A percentile compares a stretch with the other conserved stretches of the same genome.
phyloP scores from a whole-genome alignment of 495 filamentous ascomycete genomes.

The Stereocaulon alpinum region DNA sequence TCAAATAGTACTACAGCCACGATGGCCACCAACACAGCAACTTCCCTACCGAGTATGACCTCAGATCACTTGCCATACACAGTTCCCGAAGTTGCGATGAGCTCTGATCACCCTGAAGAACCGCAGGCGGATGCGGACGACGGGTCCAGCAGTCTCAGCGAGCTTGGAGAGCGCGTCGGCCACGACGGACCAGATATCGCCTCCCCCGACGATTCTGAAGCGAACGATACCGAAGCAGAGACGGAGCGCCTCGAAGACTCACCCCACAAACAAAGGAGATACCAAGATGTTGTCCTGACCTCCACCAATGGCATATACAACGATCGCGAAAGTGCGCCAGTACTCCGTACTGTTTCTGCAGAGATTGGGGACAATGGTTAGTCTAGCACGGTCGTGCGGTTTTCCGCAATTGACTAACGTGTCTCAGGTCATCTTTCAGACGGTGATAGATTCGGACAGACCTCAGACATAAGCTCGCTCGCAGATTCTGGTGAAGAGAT shows the following conservation, averaged over 20 bases:
- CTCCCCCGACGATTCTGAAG: slow-evolving; percentile 30
- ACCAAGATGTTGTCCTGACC: slow-evolving; percentile 51
- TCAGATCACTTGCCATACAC: slow-evolving; percentile 3
- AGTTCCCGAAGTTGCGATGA: background rate
- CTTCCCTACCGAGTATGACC: background rate
- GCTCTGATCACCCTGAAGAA: background rate
- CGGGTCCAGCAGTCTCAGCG: slow-evolving; percentile 73
- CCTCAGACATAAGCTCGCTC: slow-evolving; percentile 19
- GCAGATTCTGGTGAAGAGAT: slow-evolving; percentile 19
- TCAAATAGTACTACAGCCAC: background rate
- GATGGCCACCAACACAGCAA: slow-evolving; percentile 7
- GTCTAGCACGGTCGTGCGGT: background rate
- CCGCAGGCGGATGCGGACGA: slow-evolving; percentile 6
- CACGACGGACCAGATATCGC: slow-evolving; percentile 47
- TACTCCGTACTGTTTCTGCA: slow-evolving; percentile 8
- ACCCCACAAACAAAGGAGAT: slow-evolving; percentile 58
- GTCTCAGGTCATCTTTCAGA: background rate
- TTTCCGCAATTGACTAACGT: slow-evolving; percentile 21
- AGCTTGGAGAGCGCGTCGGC: slow-evolving; percentile 72
- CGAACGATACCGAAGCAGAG: slow-evolving; percentile 93
- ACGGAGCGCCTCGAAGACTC: slow-evolving; percentile 90
- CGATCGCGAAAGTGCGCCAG: slow-evolving; percentile 33
- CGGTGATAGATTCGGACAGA: slow-evolving; percentile 8
- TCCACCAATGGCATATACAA: slow-evolving; percentile 36
- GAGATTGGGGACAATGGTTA: background rate